These are phyloP conservation scores for Phanerochaete sordida DNA, from an alignment of 768 basidiomycete species.

Conservation along the genomic window DNA sequence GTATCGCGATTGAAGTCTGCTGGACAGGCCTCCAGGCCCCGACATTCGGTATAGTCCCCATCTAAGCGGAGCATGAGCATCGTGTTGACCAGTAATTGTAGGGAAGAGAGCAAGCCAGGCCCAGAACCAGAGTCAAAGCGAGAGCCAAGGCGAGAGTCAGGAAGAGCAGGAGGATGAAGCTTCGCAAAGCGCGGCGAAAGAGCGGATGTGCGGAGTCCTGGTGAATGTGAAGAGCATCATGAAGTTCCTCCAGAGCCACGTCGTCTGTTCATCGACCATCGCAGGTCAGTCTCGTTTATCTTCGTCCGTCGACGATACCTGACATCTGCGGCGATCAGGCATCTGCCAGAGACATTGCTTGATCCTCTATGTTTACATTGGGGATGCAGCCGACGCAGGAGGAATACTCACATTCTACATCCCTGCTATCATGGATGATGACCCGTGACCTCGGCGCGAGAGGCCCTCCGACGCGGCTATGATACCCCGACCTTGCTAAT, in stretches of 20 bases:
- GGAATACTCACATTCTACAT: slow-evolving; percentile 89
- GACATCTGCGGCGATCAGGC: slow-evolving; percentile 37
- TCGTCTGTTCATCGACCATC: slow-evolving; percentile 80
- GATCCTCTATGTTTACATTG: slow-evolving; percentile 88
- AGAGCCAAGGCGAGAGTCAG: not conserved
- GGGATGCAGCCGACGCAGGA: slow-evolving; percentile 72
- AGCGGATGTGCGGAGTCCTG: slow-evolving; percentile 59
- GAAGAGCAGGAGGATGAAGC: slow-evolving; percentile 18
- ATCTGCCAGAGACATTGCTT: slow-evolving; percentile 81
- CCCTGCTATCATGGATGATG: slow-evolving; percentile 68
- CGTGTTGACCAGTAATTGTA: no score
- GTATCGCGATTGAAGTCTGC: slow-evolving; percentile 72
- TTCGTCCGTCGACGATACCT: not conserved
- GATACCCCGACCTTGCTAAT: not conserved
- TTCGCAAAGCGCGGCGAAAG: slow-evolving; percentile 26
- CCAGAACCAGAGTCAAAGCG: slow-evolving; percentile 13
- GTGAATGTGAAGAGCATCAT: slow-evolving; percentile 73
- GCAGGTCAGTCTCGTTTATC: slow-evolving; percentile 52
- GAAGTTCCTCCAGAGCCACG: slow-evolving; percentile 78
- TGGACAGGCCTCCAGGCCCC: slow-evolving; percentile 77
- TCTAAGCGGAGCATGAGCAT: not conserved
- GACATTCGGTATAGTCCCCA: slow-evolving; percentile 35
- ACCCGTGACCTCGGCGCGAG: not conserved
- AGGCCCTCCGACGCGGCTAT: not conserved
- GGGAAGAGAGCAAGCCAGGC: slow-evolving; percentile 21